Base-by-base conservation (phyloP, 129 eudicot genomes). In the Saussurea involucrata region DNA sequence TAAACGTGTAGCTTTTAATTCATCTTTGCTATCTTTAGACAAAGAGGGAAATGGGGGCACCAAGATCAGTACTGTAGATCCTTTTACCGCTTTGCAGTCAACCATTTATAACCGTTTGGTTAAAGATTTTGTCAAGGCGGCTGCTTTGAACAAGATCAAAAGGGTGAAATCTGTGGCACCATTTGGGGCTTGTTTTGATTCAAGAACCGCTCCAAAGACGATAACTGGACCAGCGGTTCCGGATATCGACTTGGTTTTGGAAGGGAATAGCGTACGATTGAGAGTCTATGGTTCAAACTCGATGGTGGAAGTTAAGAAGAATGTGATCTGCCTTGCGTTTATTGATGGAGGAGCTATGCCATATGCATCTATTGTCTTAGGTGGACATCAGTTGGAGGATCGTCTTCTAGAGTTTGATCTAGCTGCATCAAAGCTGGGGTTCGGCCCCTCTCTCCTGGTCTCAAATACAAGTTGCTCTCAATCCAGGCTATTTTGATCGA, bases 1-100 rank as follows among this genome's bases (percentile, higher is more conserved):
- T 3, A 74, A 86, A 24, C 74, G 67, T 5, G 76, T 90, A 7
- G 34, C 72, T 7, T 6, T 92, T 5, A 46, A 60, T 18, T 37
- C 74, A 4, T 76, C 83, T 4, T 68, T 90, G 75, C 66, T 90
- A 11, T 63, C 87, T 12, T 69, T 90, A 6, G 77, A 83, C 53
- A 79, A 65, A 53, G 71, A 85, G 0, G 92, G 94, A 29, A 3
- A 65, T 17, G 92, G 94, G 3, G 94, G 98, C 1, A 82, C 96
- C 3, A 92, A 85, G 76, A 74, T 90, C 18, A 90, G 93, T 37
- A 86, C 90, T 1, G 6, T 71, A 1, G 27, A 15, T 3, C 88
- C 88, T 10, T 86, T 80, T 31, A 89, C 96, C 8, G 28, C 36
- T 3, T 58, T 92, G 66, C 85, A 80, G 0, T 63, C 84, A 0